Conservation (phyloP, 495 filamentous ascomycete genomes). For the Aspergillus avenaceus region DNA sequence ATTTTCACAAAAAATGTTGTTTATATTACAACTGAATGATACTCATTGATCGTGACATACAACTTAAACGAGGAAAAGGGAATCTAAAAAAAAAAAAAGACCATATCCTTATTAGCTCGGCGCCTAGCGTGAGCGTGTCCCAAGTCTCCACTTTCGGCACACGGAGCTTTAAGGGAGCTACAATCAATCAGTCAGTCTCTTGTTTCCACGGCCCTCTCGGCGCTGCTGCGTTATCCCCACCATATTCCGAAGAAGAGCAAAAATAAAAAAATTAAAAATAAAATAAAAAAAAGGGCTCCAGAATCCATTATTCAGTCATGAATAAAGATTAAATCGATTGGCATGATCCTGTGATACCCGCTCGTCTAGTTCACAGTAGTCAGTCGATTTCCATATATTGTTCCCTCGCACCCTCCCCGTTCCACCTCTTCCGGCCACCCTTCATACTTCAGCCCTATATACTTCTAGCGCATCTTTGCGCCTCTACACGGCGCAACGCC, state of each 20-base stretch:
- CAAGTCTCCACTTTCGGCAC: slow-evolving; percentile 15
- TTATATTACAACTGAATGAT: too few species aligned
- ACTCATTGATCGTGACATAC: too few species aligned
- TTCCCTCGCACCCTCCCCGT: neutral
- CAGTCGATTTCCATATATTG: slow-evolving; percentile 5
- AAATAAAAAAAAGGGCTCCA: too few species aligned
- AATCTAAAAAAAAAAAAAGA: slow-evolving; percentile 2
- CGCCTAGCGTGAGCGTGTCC: slow-evolving; percentile 2
- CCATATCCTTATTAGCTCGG: slow-evolving; percentile 2
- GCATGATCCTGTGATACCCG: neutral
- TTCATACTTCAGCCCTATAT: slow-evolving; percentile 12
- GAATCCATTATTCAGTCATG: slow-evolving; percentile 8
- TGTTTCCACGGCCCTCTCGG: slow-evolving; percentile 34
- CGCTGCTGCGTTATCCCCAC: slow-evolving; percentile 28
- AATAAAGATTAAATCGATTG: slow-evolving; percentile 16
- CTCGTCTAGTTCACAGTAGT: slow-evolving; percentile 2
- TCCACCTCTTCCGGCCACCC: slow-evolving; percentile 4
- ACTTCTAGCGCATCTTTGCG: neutral
- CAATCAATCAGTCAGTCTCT: neutral
- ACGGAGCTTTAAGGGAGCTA: slow-evolving; percentile 17
- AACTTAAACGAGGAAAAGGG: neutral
- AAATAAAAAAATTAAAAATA: too few species aligned
- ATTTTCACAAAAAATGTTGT: too few species aligned
- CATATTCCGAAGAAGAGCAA: slow-evolving; percentile 26
- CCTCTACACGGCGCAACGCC: neutral